Evolutionary conservation across 2,329 filamentous ascomycete genomes (phyloP), one percentile per base, ranked within the genome.

Genomic region (Trichophyton rubrum): DNA sequence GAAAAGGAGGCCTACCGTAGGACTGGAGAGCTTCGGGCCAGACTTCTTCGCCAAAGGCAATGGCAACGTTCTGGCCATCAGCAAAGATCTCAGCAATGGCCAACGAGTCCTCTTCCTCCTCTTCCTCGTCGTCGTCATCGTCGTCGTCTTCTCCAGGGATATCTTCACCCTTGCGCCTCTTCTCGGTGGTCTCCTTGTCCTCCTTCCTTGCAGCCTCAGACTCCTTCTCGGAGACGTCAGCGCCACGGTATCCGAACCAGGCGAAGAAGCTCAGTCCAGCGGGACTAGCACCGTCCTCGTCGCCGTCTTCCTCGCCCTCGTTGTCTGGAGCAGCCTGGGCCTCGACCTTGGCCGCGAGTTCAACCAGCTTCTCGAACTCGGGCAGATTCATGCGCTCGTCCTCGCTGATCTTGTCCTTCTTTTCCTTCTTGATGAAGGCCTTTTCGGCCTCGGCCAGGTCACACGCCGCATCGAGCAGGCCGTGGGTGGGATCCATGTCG

Each of bases 1-100:
- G 7, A 9, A 38, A 6, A 2, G 33, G 33, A 59, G 43, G 82
- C 88, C 76, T 78, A 93, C 89, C 88, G 77, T 93, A 97, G 77
- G 93, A 95, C 73, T 88, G 89, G 73, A 95, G 86, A 61, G 91
- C 92, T 64, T 85, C 84, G 56, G 89, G 88, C 86, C 87, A 96
- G 59, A 97, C 77, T 67, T 97, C 92, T 71, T 97, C 91, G 7
- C 87, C 84, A 66, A 97, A 79, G 62, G 85, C 80, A 64, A 90
- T 81, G 43, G 90, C 91, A 56, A 97, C 74, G 63, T 91, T 87
- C 66, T 95, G 90, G 22, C 89, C 92, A 49, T 85, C 84, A n/a
- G 88, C 87, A 79, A 93, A 96, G 67, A 95, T 86, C 74, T 96
- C 92, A 56, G 86, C 80, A 59, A 85, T 84, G 63, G 85, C 81